A percentile compares a stretch with the other conserved stretches of the same genome.
Conservation (phyloP, 2,329 filamentous ascomycete genomes). For the Talaromyces albobiverticillius region DNA sequence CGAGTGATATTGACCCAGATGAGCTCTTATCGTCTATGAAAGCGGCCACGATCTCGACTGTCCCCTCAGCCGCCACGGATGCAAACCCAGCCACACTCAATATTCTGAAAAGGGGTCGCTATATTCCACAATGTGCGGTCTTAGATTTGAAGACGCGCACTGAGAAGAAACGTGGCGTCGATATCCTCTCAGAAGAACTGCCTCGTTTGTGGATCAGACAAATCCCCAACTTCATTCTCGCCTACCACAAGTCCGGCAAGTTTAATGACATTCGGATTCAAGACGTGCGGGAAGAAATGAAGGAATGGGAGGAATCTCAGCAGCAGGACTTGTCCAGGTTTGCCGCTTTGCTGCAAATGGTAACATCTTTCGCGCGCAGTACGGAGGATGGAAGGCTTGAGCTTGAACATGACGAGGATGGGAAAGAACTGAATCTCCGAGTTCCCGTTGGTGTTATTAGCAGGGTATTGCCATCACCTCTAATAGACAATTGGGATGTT, state of each 20-base stretch:
- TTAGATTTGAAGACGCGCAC: constrained; percentile 55
- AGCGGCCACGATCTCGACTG: constrained; percentile 1
- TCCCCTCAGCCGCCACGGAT: not conserved
- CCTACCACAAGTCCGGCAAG: constrained; percentile 44
- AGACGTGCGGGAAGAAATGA: constrained; percentile 35
- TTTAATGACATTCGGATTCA: constrained; percentile 45
- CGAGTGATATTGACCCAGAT: not conserved
- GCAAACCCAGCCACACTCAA: constrained; percentile 11
- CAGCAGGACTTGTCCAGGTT: constrained; percentile 19
- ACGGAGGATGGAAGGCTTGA: constrained; percentile 21
- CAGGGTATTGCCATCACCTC: constrained; percentile 21
- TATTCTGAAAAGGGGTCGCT: constrained; percentile 21
- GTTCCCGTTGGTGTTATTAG: constrained; percentile 24
- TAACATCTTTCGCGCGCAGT: constrained; percentile 22
- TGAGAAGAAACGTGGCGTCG: constrained; percentile 27
- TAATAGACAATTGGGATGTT: not conserved
- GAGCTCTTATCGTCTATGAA: constrained; percentile 5
- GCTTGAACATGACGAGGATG: constrained; percentile 23
- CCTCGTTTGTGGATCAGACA: constrained; percentile 49
- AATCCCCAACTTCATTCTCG: constrained; percentile 51
- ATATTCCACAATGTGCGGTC: constrained; percentile 43
- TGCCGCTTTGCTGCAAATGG: constrained; percentile 19
- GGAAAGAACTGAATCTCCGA: constrained; percentile 33
- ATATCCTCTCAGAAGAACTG: constrained; percentile 34
- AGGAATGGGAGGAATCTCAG: constrained; percentile 43